Evolutionary conservation across 2,329 filamentous ascomycete species (phyloP).

Genomic region (Magnaporthales sp.): DNA sequence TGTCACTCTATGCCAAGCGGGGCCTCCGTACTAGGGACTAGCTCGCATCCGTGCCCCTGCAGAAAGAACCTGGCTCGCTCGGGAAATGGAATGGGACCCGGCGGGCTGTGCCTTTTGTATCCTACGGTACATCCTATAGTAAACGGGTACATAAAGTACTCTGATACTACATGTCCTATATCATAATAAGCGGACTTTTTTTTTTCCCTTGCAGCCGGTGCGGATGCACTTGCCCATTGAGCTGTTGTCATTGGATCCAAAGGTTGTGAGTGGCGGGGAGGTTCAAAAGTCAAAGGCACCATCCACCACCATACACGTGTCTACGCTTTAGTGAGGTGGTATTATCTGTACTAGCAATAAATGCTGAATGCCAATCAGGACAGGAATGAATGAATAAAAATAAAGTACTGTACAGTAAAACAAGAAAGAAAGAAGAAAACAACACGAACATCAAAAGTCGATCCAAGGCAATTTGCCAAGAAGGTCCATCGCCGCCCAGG

Average conservation of each 20-base stretch:
- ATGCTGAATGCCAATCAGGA: background rate
- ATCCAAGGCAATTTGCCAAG: background rate
- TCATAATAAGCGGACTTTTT: background rate
- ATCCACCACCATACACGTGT: background rate
- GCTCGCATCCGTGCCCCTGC: background rate
- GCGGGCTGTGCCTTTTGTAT: background rate
- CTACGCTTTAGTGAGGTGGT: background rate
- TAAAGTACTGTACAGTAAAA: too few relatives aligned
- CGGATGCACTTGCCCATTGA: background rate
- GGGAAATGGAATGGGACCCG: background rate
- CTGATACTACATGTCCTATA: too few relatives aligned
- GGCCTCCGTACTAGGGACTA: background rate
- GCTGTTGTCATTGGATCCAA: background rate
- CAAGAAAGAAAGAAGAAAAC: too few relatives aligned
- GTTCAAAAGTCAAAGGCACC: background rate
- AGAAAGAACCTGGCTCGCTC: background rate
- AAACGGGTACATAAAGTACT: too few relatives aligned
- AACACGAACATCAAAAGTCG: background rate
- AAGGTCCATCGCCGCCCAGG: background rate
- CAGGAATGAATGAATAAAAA: background rate
- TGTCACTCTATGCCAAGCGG: background rate
- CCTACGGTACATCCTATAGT: too few relatives aligned
- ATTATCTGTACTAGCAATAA: background rate
- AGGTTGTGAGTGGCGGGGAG: background rate
- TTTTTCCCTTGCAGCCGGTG: background rate